A percentile compares a stretch with the other conserved stretches of the same genome.
phyloP scores from a whole-genome alignment of 225 moss, liverwort and hornwort genomes.

The Marchantia paleacea region DNA sequence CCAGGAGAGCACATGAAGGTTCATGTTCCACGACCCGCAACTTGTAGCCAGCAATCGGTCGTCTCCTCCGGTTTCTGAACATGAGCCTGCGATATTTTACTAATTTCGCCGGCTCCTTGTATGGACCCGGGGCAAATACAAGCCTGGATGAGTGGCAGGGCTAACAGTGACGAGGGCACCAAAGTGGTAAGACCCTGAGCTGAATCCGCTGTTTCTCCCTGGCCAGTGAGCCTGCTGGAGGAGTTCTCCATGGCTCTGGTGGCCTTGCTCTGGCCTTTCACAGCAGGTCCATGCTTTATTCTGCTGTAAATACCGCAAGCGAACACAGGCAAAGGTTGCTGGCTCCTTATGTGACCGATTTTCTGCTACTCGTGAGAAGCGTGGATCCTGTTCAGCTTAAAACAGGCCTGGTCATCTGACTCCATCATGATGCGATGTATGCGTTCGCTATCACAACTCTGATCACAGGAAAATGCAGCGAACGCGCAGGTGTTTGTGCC shows the following conservation, averaged over 20 bases:
- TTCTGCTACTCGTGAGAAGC: neutral
- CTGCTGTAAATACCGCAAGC: too few relatives aligned
- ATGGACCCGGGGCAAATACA: neutral
- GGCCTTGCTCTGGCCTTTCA: too few relatives aligned
- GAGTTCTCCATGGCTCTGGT: neutral
- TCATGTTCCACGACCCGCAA: constrained; percentile 6
- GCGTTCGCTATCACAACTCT: neutral
- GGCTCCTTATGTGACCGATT: neutral
- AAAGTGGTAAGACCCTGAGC: neutral
- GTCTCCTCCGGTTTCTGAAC: constrained; percentile 11
- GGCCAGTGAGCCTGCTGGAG: neutral
- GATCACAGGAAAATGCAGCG: neutral
- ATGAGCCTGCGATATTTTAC: neutral
- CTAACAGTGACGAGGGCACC: neutral
- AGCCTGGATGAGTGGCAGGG: neutral
- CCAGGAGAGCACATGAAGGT: neutral
- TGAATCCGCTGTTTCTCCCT: neutral
- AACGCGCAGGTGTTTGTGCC: neutral
- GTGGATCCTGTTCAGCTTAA: neutral
- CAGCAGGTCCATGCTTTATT: too few relatives aligned
- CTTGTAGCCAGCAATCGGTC: neutral
- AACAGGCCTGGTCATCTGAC: neutral
- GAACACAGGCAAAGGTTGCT: neutral
- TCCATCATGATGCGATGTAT: neutral
- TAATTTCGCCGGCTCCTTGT: neutral